Conservation (phyloP, 257 asterid genomes). For the Schizonepeta tenuifolia region DNA sequence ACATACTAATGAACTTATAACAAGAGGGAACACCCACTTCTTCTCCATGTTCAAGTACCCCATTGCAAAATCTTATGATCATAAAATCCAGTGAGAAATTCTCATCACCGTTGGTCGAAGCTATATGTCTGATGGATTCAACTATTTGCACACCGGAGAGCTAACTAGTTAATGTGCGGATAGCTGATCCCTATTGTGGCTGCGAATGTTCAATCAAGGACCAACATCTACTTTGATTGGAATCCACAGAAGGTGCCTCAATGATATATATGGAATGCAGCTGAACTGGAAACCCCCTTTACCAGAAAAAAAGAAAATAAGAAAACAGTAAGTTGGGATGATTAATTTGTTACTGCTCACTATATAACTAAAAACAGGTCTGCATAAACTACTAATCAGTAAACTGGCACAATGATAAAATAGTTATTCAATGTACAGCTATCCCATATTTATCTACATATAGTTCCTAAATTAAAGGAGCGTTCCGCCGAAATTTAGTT, state of each 20-base stretch:
- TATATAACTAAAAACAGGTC: slow-evolving; percentile 20
- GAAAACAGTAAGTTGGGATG: slow-evolving; percentile 18
- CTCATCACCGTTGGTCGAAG: slow-evolving; percentile 28
- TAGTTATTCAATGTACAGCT: not conserved
- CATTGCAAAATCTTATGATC: slow-evolving; percentile 56
- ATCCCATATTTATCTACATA: not conserved
- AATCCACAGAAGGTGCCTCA: slow-evolving; percentile 33
- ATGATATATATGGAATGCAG: slow-evolving; percentile 25
- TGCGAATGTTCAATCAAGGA: slow-evolving; percentile 39
- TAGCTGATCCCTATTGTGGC: slow-evolving; percentile 36
- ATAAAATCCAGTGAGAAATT: slow-evolving; percentile 36
- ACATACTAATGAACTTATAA: slow-evolving; percentile 59
- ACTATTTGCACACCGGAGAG: slow-evolving; percentile 31
- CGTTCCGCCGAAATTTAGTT: slow-evolving; percentile 2
- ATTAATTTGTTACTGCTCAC: slow-evolving; percentile 26
- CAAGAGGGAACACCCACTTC: slow-evolving; percentile 81
- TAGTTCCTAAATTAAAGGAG: not conserved
- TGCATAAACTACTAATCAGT: slow-evolving; percentile 26
- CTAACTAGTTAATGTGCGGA: not conserved
- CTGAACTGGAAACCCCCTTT: slow-evolving; percentile 28
- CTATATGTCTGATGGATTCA: slow-evolving; percentile 25
- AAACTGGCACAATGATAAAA: slow-evolving; percentile 28
- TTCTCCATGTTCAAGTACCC: slow-evolving; percentile 66
- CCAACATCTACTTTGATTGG: slow-evolving; percentile 38
- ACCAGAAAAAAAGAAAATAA: not conserved